These are phyloP conservation scores for Pseudogymnoascus pannorum DNA, from an alignment of 2,329 filamentous ascomycete species.

Conservation along the genomic window DNA sequence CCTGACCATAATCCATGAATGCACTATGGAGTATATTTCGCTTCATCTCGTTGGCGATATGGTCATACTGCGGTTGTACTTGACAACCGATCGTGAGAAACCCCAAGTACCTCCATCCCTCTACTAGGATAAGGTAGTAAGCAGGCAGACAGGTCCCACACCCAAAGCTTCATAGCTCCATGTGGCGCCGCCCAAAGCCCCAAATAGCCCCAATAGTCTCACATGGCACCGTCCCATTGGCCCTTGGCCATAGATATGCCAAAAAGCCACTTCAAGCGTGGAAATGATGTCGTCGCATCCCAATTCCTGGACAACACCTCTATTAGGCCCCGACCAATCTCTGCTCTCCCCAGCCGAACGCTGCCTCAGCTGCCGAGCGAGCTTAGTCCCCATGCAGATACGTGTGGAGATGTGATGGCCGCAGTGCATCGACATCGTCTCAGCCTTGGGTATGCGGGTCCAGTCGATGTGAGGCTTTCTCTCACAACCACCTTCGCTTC, in stretches of 20 bases:
- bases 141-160: conserved; percentile 2
- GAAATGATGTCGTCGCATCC: conserved; percentile 1
- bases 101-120: not conserved
- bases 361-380: conserved; percentile 3
- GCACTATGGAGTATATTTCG: not conserved
- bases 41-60: not conserved
- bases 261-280: conserved; percentile 4
- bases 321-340: not conserved
- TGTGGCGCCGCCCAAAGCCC: not conserved
- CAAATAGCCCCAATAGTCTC: not conserved
- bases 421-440: not conserved
- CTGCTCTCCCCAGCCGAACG: not conserved
- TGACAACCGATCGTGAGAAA: not conserved
- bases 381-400: not conserved
- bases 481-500: not conserved
- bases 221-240: not conserved
- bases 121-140: not conserved
- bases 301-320: not conserved
- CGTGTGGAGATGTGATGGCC: not conserved
- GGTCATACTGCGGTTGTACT: not conserved
- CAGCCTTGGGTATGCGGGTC: not conserved
- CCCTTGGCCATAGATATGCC: not conserved
- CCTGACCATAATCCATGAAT: not conserved
- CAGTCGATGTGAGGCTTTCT: conserved; percentile 4
- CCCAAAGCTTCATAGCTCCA: conserved; percentile 3